phyloP scores from a whole-genome alignment of 148 eudicot genomes.

The Amaranthus palmeri region DNA sequence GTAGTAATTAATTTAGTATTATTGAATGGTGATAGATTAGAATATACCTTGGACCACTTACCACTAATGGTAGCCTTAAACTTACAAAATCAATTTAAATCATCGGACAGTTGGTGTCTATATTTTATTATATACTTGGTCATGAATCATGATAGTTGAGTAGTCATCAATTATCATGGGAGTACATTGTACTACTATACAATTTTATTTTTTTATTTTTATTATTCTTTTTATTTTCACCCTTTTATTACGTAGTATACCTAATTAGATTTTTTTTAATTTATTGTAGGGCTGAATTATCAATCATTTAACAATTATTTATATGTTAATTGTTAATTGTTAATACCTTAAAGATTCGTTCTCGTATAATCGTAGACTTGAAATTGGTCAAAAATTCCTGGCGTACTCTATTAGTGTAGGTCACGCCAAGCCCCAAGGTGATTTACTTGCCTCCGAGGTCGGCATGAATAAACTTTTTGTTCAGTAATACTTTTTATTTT shows the following conservation, averaged over 20 bases:
- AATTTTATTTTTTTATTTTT: no score
- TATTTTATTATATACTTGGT: background rate
- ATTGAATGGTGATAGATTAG: constrained; percentile 13
- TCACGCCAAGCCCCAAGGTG: background rate
- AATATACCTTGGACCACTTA: constrained; percentile 36
- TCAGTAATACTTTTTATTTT: no score
- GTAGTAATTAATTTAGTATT: constrained; percentile 1
- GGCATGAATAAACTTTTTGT: background rate
- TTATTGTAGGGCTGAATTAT: background rate
- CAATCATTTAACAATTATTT: constrained; percentile 22
- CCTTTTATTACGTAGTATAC: constrained; percentile 6
- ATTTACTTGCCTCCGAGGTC: background rate
- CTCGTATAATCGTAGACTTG: constrained; percentile 34
- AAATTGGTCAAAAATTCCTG: constrained; percentile 24
- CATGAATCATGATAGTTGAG: constrained; percentile 18
- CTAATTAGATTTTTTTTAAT: constrained; percentile 8
- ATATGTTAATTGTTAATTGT: background rate
- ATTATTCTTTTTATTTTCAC: background rate
- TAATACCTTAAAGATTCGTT: constrained; percentile 16
- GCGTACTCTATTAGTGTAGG: background rate
- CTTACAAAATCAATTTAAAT: constrained; percentile 27
- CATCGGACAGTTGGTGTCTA: constrained; percentile 20
- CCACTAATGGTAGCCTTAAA: constrained; percentile 37
- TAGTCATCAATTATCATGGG: constrained; percentile 29
- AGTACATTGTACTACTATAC: constrained; percentile 16